Evolutionary conservation across 2,329 filamentous ascomycete genomes (phyloP), one percentile per base, ranked within the genome.

Genomic region (Aspergillus clavatus): DNA sequence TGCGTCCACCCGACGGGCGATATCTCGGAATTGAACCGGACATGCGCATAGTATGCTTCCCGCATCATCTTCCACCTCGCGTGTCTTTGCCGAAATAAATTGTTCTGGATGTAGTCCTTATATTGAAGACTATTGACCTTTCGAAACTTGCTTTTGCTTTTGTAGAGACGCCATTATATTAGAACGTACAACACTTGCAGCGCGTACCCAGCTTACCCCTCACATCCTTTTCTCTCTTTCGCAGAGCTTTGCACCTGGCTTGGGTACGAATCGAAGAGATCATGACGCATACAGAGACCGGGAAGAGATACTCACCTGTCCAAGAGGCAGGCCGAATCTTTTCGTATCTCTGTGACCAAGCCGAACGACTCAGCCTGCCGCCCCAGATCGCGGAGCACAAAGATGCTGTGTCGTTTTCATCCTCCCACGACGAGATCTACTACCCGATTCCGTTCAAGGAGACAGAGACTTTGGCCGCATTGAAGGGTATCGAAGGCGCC

Each of bases 401-500:
- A 40, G 56, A 68, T 46, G 54, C 57, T 4, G 64, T 71, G 18
- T 58, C 57, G 1, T 71, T 71, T 46, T 62, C 60, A 22, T 61
- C 67, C 4, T 59, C 60, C 12, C 59, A 66, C 16, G 58, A 69
- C 51, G 51, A 66, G 36, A 59, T 69, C 21, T 71, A 70, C 45
- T 70, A 60, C 21, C 68, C 68, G 1, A 69, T 69, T 46, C 74
- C 75, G 0, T 72, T 77, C 51, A 78, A 78, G 50, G 73, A 76
- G 56, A 77, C 74, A 0, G 75, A 78, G 51, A 75, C 75, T 1
- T 66, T 74, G 8, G 72, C 73, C 6, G 75, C 80, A 3, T 66
- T 83, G 51, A 83, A 82, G 57, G 80, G 74, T 5, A 66, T 82
- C 5, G 81, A 84, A 55, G 81, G 76, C 4, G 72, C 75, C 29